These are phyloP conservation scores for Aspergillus sp. DNA, from an alignment of 2,329 filamentous ascomycete genomes.

Conservation along the genomic window DNA sequence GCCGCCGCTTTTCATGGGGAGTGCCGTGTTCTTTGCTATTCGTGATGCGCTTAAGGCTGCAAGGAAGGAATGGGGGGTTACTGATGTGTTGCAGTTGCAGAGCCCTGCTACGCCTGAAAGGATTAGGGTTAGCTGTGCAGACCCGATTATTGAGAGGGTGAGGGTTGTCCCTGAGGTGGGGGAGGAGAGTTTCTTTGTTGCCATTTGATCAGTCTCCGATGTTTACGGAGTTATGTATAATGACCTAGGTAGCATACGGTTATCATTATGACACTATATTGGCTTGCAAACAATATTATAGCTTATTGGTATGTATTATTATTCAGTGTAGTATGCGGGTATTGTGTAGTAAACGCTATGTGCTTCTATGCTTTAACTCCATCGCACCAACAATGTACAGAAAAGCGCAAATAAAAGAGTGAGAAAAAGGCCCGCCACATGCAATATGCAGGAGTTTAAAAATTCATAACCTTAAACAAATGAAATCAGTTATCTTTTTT, in stretches of 20 bases:
- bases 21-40: conserved; percentile 55
- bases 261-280: neutral
- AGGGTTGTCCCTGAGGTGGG: conserved; percentile 53
- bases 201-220: conserved; percentile 29
- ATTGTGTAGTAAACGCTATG: neutral
- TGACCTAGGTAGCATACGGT: conserved; percentile 1
- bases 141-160: conserved; percentile 50
- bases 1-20: conserved; percentile 60
- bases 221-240: conserved; percentile 1
- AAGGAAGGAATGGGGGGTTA: conserved; percentile 48
- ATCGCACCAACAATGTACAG: neutral
- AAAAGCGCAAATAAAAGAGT: neutral
- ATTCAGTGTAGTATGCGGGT: neutral
- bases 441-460: neutral
- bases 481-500: conserved; percentile 23
- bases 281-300: neutral
- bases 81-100: conserved; percentile 44
- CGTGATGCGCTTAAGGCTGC: conserved; percentile 54
- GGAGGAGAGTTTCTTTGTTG: conserved; percentile 51
- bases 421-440: neutral
- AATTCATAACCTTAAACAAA: neutral
- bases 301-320: too few species aligned
- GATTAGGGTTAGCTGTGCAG: conserved; percentile 47
- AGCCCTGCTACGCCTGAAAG: conserved; percentile 54
- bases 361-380: neutral